phyloP scores from a whole-genome alignment of 352 stramenopile species.

The Globisporangium abappressorium region DNA sequence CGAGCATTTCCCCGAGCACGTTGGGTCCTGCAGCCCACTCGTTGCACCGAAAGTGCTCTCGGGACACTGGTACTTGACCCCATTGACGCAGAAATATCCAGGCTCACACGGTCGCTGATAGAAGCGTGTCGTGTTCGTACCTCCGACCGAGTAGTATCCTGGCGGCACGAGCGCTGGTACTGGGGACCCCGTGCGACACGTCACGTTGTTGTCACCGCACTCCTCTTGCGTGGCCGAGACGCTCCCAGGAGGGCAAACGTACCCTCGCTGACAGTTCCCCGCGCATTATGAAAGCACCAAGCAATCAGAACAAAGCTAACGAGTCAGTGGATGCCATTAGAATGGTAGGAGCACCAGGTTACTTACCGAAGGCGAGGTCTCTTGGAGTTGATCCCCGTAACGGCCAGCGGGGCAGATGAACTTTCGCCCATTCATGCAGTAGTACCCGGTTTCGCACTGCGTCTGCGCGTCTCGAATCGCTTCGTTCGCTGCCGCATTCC shows the following conservation, averaged over 20 bases:
- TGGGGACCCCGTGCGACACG: constrained; percentile 55
- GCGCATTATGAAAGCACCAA: constrained; percentile 33
- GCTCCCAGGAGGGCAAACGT: constrained; percentile 60
- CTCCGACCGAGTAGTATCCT: constrained; percentile 75
- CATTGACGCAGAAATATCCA: constrained; percentile 72
- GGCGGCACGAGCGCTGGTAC: constrained; percentile 26
- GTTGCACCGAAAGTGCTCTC: constrained; percentile 66
- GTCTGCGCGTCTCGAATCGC: constrained; percentile 43
- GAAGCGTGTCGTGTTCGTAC: constrained; percentile 54
- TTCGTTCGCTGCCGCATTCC: constrained; percentile 26
- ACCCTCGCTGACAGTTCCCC: constrained; percentile 58
- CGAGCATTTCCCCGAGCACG: constrained; percentile 60
- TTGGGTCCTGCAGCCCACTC: constrained; percentile 28
- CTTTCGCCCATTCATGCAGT: constrained; percentile 49
- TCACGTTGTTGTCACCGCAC: constrained; percentile 39
- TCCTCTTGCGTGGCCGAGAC: constrained; percentile 31
- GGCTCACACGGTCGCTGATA: constrained; percentile 61
- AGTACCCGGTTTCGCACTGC: constrained; percentile 64
- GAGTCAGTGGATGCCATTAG: too few species aligned
- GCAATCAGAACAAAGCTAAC: too few species aligned
- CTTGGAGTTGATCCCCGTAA: constrained; percentile 40
- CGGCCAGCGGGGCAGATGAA: constrained; percentile 60
- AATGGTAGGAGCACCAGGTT: too few species aligned
- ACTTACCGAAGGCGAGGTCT: constrained; percentile 33
- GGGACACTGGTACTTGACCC: constrained; percentile 68